Evolutionary conservation across 257 asterid genomes (phyloP).

Genomic region (Plectranthus barbatus): DNA sequence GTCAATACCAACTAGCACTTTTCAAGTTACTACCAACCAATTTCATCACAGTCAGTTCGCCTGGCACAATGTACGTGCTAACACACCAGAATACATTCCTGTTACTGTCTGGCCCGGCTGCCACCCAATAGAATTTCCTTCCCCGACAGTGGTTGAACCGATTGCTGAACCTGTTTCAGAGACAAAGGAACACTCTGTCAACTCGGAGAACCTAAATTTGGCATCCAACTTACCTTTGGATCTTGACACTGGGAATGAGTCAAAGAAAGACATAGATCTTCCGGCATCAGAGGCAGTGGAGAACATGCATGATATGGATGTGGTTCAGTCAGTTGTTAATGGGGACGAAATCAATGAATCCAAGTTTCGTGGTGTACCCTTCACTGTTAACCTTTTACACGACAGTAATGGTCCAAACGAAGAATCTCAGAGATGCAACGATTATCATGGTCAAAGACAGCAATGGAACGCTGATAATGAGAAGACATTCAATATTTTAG

Average conservation of each 20-base stretch:
- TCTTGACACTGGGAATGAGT: slow-evolving; percentile 49
- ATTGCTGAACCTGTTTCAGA: slow-evolving; percentile 32
- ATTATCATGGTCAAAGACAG: slow-evolving; percentile 35
- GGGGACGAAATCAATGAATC: slow-evolving; percentile 29
- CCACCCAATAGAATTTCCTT: slow-evolving; percentile 63
- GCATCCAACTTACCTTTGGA: slow-evolving; percentile 47
- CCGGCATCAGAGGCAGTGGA: slow-evolving; percentile 52
- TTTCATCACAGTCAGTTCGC: slow-evolving; percentile 72
- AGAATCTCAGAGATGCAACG: slow-evolving; percentile 26
- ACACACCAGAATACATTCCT: slow-evolving; percentile 55
- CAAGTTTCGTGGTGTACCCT: slow-evolving; percentile 25
- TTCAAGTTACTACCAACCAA: slow-evolving; percentile 52
- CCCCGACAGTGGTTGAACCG: slow-evolving; percentile 61
- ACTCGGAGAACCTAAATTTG: slow-evolving; percentile 43
- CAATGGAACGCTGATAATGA: slow-evolving; percentile 39
- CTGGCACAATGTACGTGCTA: slow-evolving; percentile 67
- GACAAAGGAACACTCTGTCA: slow-evolving; percentile 35
- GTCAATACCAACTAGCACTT: slow-evolving; percentile 48
- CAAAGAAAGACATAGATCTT: slow-evolving; percentile 47
- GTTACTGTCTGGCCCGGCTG: slow-evolving; percentile 64
- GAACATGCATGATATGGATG: slow-evolving; percentile 29
- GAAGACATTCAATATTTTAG: slow-evolving; percentile 66
- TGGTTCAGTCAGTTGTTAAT: slow-evolving; percentile 30
- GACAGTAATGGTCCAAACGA: slow-evolving; percentile 31
- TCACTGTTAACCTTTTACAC: slow-evolving; percentile 29